A percentile compares a stretch with the other conserved stretches of the same genome.
Evolutionary conservation across 768 basidiomycete genomes (phyloP).

Genomic region (Boletus rufocinnamomeus): DNA sequence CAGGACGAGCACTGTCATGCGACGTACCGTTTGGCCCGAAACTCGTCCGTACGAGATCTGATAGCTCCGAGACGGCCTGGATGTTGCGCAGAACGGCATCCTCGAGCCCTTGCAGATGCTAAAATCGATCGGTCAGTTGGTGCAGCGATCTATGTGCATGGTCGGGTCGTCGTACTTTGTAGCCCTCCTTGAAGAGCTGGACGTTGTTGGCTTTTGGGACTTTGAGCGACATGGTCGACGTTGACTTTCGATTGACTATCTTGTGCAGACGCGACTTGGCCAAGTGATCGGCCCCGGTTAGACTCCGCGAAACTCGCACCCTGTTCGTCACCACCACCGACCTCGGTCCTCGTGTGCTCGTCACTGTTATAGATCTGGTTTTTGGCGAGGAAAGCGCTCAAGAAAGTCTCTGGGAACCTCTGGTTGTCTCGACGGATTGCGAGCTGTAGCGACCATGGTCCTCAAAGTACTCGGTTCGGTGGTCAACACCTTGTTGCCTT

Average conservation of each 20-base stretch:
- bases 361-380: neutral
- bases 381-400: neutral
- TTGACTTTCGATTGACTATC: neutral
- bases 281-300: conserved; percentile 1
- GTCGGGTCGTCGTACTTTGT: conserved; percentile 62
- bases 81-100: conserved; percentile 98
- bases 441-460: conserved; percentile 44
- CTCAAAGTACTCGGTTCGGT: conserved; percentile 48
- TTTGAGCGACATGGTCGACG: conserved; percentile 78
- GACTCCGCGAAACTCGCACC: conserved; percentile 17
- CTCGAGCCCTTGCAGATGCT: conserved; percentile 88
- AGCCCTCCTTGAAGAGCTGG: conserved; percentile 96
- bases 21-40: conserved; percentile 92
- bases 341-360: neutral
- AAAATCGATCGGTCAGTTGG: conserved; percentile 15
- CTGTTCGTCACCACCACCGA: neutral
- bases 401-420: too few species aligned
- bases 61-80: conserved; percentile 92
- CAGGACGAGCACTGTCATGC: neutral
- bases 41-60: conserved; percentile 93
- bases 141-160: conserved; percentile 3
- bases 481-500: conserved; percentile 48
- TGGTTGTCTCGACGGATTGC: neutral
- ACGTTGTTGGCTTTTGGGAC: conserved; percentile 87
- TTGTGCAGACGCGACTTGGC: conserved; percentile 12